phyloP scores from a whole-genome alignment of 139 green algal species.

The Marvania coccoides region DNA sequence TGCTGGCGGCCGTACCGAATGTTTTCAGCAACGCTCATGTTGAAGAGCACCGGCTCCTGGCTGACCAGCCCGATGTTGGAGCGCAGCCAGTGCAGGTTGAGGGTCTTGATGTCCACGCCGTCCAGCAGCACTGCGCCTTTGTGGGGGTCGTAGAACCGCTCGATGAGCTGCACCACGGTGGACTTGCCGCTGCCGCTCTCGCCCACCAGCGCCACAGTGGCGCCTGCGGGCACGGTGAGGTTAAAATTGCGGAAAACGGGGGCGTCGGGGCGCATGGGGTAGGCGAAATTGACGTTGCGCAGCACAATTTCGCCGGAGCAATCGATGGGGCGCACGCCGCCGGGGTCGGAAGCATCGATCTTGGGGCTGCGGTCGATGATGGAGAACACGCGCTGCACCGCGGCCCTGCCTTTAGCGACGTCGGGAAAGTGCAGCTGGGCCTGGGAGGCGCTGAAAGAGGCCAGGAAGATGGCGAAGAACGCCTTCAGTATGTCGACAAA shows the following conservation, averaged over 20 bases:
- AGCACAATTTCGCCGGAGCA: slow-evolving; percentile 29
- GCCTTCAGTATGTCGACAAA: slow-evolving; percentile 68
- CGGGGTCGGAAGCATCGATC: slow-evolving; percentile 42
- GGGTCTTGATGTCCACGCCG: slow-evolving; percentile 55
- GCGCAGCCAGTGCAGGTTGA: slow-evolving; percentile 77
- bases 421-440: slow-evolving; percentile 55
- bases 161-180: slow-evolving; percentile 78
- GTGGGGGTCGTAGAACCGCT: slow-evolving; percentile 79
- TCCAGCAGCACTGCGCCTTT: slow-evolving; percentile 55
- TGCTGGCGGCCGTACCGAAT: slow-evolving; percentile 61
- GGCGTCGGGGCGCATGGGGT: slow-evolving; percentile 45
- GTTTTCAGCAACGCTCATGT: slow-evolving; percentile 54
- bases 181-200: slow-evolving; percentile 86
- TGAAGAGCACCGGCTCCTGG: slow-evolving; percentile 90
- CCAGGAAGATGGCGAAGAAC: slow-evolving; percentile 72
- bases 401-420: slow-evolving; percentile 52
- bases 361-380: slow-evolving; percentile 64
- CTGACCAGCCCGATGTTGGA: slow-evolving; percentile 67
- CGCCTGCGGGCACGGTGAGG: slow-evolving; percentile 43
- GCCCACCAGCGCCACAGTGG: slow-evolving; percentile 83
- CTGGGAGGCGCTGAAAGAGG: slow-evolving; percentile 48
- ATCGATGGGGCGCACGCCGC: slow-evolving; percentile 11
- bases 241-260: slow-evolving; percentile 60
- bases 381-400: slow-evolving; percentile 59
- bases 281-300: slow-evolving; percentile 49